These are phyloP conservation scores for Neoboletus magnificus DNA, from an alignment of 768 basidiomycete genomes.

Conservation along the genomic window DNA sequence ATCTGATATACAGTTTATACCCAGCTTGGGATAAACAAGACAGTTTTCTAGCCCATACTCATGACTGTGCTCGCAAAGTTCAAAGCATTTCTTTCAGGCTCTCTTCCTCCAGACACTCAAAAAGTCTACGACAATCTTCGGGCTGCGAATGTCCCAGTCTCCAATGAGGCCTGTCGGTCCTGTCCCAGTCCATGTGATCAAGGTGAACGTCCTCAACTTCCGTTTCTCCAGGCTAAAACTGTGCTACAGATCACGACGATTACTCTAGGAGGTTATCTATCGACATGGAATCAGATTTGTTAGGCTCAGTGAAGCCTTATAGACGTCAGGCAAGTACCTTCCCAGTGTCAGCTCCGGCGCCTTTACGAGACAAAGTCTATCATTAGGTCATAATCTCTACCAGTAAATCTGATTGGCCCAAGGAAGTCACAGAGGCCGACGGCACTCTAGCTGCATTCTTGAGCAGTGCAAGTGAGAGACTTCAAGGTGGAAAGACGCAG, in stretches of 20 bases:
- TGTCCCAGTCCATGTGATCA: slow-evolving; percentile 79
- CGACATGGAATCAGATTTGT: slow-evolving; percentile 77
- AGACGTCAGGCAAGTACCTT: slow-evolving; percentile 63
- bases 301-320: slow-evolving; percentile 85
- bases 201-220: slow-evolving; percentile 37
- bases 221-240: slow-evolving; percentile 26
- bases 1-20: slow-evolving; percentile 1
- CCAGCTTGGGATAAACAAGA: background rate
- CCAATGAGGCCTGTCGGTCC: slow-evolving; percentile 62
- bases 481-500: slow-evolving; percentile 2
- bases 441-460: slow-evolving; percentile 69
- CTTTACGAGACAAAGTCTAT: background rate
- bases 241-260: slow-evolving; percentile 59
- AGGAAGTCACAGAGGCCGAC: slow-evolving; percentile 68
- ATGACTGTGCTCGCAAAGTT: slow-evolving; percentile 28
- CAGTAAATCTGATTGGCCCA: slow-evolving; percentile 85
- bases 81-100: slow-evolving; percentile 15
- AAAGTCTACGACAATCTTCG: slow-evolving; percentile 50
- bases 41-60: background rate
- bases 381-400: slow-evolving; percentile 83
- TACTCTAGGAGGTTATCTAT: slow-evolving; percentile 71
- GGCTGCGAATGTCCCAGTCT: slow-evolving; percentile 59
- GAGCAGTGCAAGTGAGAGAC: slow-evolving; percentile 19
- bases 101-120: slow-evolving; percentile 33
- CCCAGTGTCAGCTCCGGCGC: background rate